A percentile compares a stretch with the other conserved stretches of the same genome.
These are phyloP conservation scores for Luvunga scandens DNA, from an alignment of 345 rosid species.

Conservation along the genomic window DNA sequence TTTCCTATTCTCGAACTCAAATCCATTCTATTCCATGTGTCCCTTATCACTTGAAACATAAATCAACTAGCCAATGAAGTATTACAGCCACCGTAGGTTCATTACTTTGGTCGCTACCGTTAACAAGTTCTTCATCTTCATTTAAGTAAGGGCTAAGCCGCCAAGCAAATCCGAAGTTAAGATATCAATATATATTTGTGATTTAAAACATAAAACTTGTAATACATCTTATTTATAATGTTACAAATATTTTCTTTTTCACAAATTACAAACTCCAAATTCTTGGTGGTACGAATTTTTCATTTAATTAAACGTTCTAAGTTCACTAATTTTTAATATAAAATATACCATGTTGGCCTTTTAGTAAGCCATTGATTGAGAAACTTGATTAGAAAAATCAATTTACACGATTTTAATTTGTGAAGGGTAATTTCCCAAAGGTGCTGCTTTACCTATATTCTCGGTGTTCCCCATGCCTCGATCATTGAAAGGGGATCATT, in stretches of 20 bases:
- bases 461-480: background rate
- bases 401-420: background rate
- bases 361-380: background rate
- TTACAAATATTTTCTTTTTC: background rate
- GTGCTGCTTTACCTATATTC: background rate
- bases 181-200: background rate
- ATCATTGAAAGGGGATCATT: background rate
- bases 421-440: background rate
- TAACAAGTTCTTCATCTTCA: background rate
- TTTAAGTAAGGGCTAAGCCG: background rate
- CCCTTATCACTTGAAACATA: too few species aligned
- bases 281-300: too few species aligned
- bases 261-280: too few species aligned
- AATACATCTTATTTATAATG: too few species aligned
- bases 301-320: background rate
- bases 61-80: background rate
- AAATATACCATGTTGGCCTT: background rate
- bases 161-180: background rate
- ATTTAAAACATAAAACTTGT: background rate
- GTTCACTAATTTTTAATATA: background rate
- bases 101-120: background rate
- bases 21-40: too few species aligned
- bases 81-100: too few species aligned
- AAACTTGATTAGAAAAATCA: background rate
- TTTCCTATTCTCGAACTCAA: too few species aligned